These are phyloP conservation scores for Hamigera avellanea DNA, from an alignment of 495 filamentous ascomycete species.

Conservation along the genomic window DNA sequence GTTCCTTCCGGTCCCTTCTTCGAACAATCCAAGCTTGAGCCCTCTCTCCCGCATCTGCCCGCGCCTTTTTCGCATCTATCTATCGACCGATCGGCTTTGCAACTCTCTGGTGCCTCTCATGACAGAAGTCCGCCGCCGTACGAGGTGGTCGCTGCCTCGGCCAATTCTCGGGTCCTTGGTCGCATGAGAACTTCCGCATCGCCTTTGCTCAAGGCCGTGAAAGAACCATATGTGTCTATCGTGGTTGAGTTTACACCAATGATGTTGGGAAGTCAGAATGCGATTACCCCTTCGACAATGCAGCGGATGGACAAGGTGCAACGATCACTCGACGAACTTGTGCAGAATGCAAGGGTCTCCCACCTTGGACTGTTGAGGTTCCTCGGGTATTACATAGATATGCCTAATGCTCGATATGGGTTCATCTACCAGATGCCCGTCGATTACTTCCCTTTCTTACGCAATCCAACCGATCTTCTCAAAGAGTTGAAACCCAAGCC, in stretches of 20 bases:
- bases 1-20: conserved; percentile 4
- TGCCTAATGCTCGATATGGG: conserved; percentile 62
- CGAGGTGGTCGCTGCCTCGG: conserved; percentile 30
- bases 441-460: conserved; percentile 35
- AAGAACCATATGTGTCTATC: conserved; percentile 30
- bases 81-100: conserved; percentile 32
- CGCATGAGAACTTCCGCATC: conserved; percentile 31
- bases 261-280: conserved; percentile 23
- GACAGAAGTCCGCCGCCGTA: conserved; percentile 36
- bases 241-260: conserved; percentile 36
- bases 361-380: conserved; percentile 56
- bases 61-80: conserved; percentile 18
- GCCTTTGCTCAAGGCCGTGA: conserved; percentile 20
- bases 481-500: conserved; percentile 31
- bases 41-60: conserved; percentile 7
- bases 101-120: conserved; percentile 29
- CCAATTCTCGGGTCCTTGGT: conserved; percentile 36
- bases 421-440: conserved; percentile 75
- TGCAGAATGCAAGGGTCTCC: conserved; percentile 42
- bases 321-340: conserved; percentile 30
- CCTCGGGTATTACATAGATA: conserved; percentile 78
- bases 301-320: conserved; percentile 29
- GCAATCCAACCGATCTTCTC: conserved; percentile 31
- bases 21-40: conserved; percentile 8
- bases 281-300: conserved; percentile 13